Evolutionary conservation across 164 flowering plant species (phyloP).

Genomic region (Aristolochia fimbriata): DNA sequence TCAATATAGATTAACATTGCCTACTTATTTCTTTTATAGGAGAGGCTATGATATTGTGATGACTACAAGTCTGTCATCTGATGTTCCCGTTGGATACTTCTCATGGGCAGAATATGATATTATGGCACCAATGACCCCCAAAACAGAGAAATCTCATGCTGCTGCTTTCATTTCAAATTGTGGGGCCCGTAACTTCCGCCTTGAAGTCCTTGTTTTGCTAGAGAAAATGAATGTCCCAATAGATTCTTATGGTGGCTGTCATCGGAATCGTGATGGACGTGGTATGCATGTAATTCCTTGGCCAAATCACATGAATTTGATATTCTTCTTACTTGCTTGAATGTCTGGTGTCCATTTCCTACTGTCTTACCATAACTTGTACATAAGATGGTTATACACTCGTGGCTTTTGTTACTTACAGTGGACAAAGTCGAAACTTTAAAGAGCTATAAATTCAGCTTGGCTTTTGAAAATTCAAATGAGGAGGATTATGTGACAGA

Average conservation of each 20-base stretch:
- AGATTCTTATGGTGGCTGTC: slow-evolving; percentile 95
- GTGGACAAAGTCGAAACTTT: slow-evolving; percentile 86
- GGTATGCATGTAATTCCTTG: slow-evolving; percentile 27
- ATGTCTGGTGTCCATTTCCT: not conserved
- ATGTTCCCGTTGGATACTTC: slow-evolving; percentile 99
- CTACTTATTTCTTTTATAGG: slow-evolving; percentile 28
- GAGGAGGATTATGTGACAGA: slow-evolving; percentile 99
- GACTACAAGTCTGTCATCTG: slow-evolving; percentile 99
- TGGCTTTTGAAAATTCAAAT: slow-evolving; percentile 97
- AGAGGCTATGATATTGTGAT: slow-evolving; percentile 64
- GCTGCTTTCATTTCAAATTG: slow-evolving; percentile 98
- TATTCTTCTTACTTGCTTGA: not conserved
- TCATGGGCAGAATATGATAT: slow-evolving; percentile 99
- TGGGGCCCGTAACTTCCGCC: slow-evolving; percentile 80
- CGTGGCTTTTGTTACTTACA: slow-evolving; percentile 10
- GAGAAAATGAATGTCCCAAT: slow-evolving; percentile 51
- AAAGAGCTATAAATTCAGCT: slow-evolving; percentile 85
- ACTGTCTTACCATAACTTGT: not conserved
- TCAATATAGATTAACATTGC: not conserved
- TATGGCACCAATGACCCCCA: slow-evolving; percentile 87
- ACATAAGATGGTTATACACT: not conserved
- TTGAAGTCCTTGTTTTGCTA: slow-evolving; percentile 78
- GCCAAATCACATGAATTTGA: no score
- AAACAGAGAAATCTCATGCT: slow-evolving; percentile 79
- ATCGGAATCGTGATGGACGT: slow-evolving; percentile 72